These are phyloP conservation scores for Triticum turgidum DNA, from an alignment of 176 grass and related monocot genomes.

Conservation along the genomic window DNA sequence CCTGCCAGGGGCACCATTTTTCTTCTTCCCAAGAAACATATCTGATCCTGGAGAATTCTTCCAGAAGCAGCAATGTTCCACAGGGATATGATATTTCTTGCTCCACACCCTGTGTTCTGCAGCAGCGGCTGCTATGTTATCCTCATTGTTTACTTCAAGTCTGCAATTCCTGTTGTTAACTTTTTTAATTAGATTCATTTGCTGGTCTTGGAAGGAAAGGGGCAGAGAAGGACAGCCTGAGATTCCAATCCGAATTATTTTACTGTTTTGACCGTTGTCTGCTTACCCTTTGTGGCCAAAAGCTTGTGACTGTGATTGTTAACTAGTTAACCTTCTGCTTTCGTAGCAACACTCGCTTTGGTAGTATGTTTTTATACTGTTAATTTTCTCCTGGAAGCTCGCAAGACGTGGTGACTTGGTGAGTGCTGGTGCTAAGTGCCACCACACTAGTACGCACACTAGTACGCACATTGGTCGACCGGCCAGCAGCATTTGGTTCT, in stretches of 20 bases:
- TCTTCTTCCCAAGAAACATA: slow-evolving; percentile 1
- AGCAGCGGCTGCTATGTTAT: background rate
- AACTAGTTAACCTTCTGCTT: slow-evolving; percentile 2
- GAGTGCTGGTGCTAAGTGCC: background rate
- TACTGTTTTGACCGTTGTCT: background rate
- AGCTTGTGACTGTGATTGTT: slow-evolving; percentile 9
- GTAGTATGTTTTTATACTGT: background rate
- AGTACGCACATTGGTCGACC: background rate
- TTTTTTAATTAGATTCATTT: background rate
- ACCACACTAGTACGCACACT: background rate
- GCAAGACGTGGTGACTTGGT: background rate
- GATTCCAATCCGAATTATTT: background rate
- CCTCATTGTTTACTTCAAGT: slow-evolving; percentile 25
- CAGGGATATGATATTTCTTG: background rate
- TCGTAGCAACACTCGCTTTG: slow-evolving; percentile 4
- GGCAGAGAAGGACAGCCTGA: background rate
- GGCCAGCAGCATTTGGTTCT: slow-evolving; percentile 43
- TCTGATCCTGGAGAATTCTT: slow-evolving; percentile 24
- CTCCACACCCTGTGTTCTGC: background rate
- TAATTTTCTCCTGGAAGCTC: background rate
- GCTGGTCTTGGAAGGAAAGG: slow-evolving; percentile 20
- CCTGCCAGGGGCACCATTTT: background rate
- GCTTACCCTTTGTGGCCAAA: background rate
- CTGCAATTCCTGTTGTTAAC: background rate
- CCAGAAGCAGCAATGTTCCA: slow-evolving; percentile 16